Base-by-base conservation (phyloP, 1,139 yeast genomes). In the Taiozyma sp. region DNA sequence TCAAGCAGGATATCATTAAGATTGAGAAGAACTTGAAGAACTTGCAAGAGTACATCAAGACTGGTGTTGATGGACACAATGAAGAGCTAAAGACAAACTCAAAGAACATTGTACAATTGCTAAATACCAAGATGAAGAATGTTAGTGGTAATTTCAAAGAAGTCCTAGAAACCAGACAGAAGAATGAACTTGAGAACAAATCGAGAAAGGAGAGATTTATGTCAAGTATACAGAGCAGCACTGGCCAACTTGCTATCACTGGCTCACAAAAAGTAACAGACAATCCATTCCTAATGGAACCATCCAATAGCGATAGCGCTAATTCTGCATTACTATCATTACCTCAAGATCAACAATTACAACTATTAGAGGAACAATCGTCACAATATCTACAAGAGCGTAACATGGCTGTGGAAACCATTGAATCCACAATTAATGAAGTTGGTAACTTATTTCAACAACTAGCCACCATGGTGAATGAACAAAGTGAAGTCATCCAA, bases 391-490 rank as follows among this genome's bases (percentile, higher is more conserved):
- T 91, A 54, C 93, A 85, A 63, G 95, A 87, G 61, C 79, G 99
- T 62, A 85, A 83, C 61, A 71, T 84, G 44, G 99, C 99, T 0
- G 97, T 93, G 46, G 98, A 93, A 66, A 89, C 97, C 2, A 93
- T 93, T 48, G 99, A 93, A 65, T 80, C 91, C 26, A 93, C 99
- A 1, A 93, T 93, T 54, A 95, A 91, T 63, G 99, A 93, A 68
- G 96, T 93, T 44, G 99, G 99, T 32, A 88, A 88, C 51, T 77
- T 93, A 57, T 93, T 95, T 71, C 95, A 88, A 61, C 99, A 93
- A 68, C 76, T 93, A 61, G 97, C 98, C 3, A 87, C 96, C 2
- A 91, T 93, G 98, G 97, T 93, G 13, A 91, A 89, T 55, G 99
- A 95, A 68, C 99, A 93, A 69, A 95, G 98, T 43, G 99, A 93